phyloP scores from a whole-genome alignment of 352 stramenopile genomes.

The Phytophthora parvispora region DNA sequence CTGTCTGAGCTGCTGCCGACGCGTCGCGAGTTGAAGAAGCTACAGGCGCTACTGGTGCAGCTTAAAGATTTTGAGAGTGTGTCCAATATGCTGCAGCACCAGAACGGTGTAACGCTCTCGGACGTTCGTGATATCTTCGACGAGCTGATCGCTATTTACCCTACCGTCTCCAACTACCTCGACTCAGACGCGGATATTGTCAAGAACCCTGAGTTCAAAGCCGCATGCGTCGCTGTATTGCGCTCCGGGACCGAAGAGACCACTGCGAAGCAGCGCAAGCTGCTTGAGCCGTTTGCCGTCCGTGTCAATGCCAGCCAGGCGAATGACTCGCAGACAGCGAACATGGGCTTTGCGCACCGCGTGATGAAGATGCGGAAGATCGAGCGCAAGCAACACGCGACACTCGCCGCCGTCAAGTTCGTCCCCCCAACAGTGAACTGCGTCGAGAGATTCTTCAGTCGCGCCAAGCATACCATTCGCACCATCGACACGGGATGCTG shows the following conservation, averaged over 20 bases:
- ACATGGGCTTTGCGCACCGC: constrained; percentile 1
- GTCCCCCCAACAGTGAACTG: constrained; percentile 3
- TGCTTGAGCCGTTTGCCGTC: background rate
- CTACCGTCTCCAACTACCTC: background rate
- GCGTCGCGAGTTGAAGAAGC: background rate
- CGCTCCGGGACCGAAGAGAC: background rate
- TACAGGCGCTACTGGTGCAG: background rate
- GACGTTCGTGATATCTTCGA: constrained; percentile 10
- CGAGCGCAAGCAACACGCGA: background rate
- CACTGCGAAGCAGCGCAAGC: background rate
- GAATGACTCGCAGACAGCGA: background rate
- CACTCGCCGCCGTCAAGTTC: background rate
- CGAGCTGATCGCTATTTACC: background rate
- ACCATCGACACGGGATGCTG: background rate
- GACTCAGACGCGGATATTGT: background rate
- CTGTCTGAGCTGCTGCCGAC: background rate
- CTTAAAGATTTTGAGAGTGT: background rate
- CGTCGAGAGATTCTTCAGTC: background rate
- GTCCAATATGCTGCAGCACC: constrained; percentile 1
- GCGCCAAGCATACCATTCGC: background rate
- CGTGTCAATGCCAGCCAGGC: background rate
- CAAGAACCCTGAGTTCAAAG: background rate
- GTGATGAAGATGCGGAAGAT: background rate
- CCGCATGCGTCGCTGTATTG: background rate
- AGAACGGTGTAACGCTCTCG: background rate